These are phyloP conservation scores for Phaeodactylum tricornutum DNA, from an alignment of 108 stramenopile genomes.

Conservation along the genomic window DNA sequence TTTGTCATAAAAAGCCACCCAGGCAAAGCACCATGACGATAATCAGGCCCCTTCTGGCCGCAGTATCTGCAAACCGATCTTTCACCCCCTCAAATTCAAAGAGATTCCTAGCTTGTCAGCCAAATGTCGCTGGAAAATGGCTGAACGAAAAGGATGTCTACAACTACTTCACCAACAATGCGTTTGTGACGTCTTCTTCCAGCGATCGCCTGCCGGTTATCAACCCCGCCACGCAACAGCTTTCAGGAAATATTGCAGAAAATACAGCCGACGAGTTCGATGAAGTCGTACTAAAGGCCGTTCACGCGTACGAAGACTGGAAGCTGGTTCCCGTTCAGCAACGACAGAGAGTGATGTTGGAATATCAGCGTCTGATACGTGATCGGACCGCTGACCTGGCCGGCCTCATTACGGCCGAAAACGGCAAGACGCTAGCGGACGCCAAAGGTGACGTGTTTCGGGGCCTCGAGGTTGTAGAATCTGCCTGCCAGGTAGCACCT, in stretches of 20 bases:
- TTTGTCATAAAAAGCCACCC: no score
- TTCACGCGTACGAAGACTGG: constrained; percentile 50
- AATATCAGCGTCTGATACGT: constrained; percentile 48
- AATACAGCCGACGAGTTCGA: constrained; percentile 26
- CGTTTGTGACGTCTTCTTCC: constrained; percentile 20
- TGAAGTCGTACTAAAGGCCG: constrained; percentile 27
- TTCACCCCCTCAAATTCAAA: no score
- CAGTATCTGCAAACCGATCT: no score
- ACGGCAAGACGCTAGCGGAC: constrained; percentile 69
- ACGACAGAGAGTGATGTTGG: constrained; percentile 52
- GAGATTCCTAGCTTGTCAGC: no score
- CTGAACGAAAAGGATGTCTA: constrained; percentile 6
- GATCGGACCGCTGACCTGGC: constrained; percentile 49
- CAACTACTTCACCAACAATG: constrained; percentile 41
- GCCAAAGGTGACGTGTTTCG: constrained; percentile 91
- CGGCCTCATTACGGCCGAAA: constrained; percentile 56
- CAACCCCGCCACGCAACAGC: constrained; percentile 51
- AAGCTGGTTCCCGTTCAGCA: constrained; percentile 48
- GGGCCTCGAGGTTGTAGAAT: constrained; percentile 93
- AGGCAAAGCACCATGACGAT: no score
- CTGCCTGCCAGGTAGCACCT: constrained; percentile 36
- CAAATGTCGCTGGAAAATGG: no score
- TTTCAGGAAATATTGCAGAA: constrained; percentile 30
- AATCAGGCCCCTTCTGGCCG: no score
- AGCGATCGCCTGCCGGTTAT: constrained; percentile 8